Evolutionary conservation across 371 early-diverging fungal species (phyloP).

Genomic region (Apophysomyces ossiformis): DNA sequence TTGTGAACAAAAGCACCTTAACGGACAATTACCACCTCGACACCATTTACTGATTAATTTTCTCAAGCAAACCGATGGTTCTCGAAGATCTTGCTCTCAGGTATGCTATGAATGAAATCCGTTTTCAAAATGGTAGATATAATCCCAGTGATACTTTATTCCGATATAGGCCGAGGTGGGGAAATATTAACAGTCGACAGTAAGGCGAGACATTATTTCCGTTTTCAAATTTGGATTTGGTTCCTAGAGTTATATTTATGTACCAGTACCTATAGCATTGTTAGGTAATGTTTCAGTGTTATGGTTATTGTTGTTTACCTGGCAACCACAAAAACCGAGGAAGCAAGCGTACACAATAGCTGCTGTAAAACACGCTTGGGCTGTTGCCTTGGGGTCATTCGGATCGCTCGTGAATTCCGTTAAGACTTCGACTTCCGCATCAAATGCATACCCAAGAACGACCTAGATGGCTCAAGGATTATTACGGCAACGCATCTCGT

Average conservation of each 20-base stretch:
- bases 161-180: too few species aligned
- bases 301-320: slow-evolving; percentile 40
- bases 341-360: slow-evolving; percentile 72
- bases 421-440: slow-evolving; percentile 65
- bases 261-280: slow-evolving; percentile 35
- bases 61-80: too few species aligned
- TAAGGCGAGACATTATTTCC: too few species aligned
- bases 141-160: too few species aligned
- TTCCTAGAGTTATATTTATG: slow-evolving; percentile 57
- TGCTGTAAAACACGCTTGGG: slow-evolving; percentile 68
- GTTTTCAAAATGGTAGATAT: too few species aligned
- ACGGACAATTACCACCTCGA: too few species aligned
- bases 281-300: neutral
- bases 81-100: too few species aligned
- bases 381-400: slow-evolving; percentile 67
- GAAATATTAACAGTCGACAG: too few species aligned
- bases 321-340: slow-evolving; percentile 71
- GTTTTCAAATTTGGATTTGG: slow-evolving; percentile 51
- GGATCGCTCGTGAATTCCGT: slow-evolving; percentile 66
- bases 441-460: slow-evolving; percentile 65
- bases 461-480: slow-evolving; percentile 34
- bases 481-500: neutral
- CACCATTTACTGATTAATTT: too few species aligned
- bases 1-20: too few species aligned
- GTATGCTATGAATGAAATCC: too few species aligned